Base-by-base conservation (phyloP, 805 yeast species). In the Wickerhamiella nectarea region DNA sequence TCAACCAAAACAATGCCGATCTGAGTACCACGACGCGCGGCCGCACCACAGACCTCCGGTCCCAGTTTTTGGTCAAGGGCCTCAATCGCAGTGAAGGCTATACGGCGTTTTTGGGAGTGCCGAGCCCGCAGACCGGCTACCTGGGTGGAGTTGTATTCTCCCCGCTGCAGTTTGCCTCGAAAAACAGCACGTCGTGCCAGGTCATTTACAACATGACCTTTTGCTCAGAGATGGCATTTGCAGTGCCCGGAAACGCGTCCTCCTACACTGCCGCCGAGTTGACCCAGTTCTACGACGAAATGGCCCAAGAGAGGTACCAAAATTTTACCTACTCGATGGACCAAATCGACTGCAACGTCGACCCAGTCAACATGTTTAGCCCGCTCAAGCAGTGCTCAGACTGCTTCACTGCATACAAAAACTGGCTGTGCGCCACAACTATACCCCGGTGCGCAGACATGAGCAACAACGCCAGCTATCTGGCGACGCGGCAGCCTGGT, bases 391-490 rank as follows among this genome's bases (percentile, higher is more conserved):
- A 79, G 0, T 89, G 98, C 56, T 68, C 65, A 11, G 76, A 83
- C 54, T 89, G 98, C 58, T 69, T 70, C 1, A 50, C 58, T 1
- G 69, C 87, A 1, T 89, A 89, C 59, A 76, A 74, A 53, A 69
- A 78, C 53, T 89, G 98, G 98, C 68, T 91, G 15, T 89, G 98
- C 62, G 70, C 93, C 0, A 84, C 85, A 3, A 68, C 85, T 0
- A 82, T 89, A 5, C 97, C 97, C 0, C 66, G 96, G 24, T 89
- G 98, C 54, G 68, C 83, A 1, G 76, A 65, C 39, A 55, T 58
- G 56, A 26, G 55, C n/a, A 44, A 48, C 36, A 43, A 49, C 35
- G 55, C 54, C 5, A 25, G 54, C 2, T 64, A 51, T 33, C 80
- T 11, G 50, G 57, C 11, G 56, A 71, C 53, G 21, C 66, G 93